A percentile compares a stretch with the other conserved stretches of the same genome.
phyloP scores from a whole-genome alignment of 1,139 yeast genomes.

The Debaryomyces sp. region DNA sequence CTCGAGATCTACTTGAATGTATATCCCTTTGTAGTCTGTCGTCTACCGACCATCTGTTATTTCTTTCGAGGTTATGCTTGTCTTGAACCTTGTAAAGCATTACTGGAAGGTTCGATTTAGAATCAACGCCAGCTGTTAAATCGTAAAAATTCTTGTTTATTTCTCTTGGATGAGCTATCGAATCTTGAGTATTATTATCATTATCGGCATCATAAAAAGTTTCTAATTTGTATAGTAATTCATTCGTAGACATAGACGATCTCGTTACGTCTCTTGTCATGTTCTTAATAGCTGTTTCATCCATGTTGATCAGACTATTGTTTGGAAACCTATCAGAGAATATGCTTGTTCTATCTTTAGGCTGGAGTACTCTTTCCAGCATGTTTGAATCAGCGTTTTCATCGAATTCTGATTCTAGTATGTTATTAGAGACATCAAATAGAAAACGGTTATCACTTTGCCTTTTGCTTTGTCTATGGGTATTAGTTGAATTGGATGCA shows the following conservation, averaged over 20 bases:
- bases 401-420: neutral
- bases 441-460: constrained; percentile 5
- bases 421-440: neutral
- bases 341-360: neutral
- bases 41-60: neutral
- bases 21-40: neutral
- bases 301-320: constrained; percentile 8
- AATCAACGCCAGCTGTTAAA: constrained; percentile 33
- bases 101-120: constrained; percentile 29
- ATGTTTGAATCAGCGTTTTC: neutral
- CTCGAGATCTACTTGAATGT: neutral
- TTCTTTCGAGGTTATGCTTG: neutral
- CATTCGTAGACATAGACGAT: constrained; percentile 39
- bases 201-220: constrained; percentile 12
- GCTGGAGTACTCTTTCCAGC: constrained; percentile 7
- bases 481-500: neutral
- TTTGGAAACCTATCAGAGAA: neutral
- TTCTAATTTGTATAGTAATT: constrained; percentile 34
- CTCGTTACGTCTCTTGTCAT: neutral
- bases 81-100: constrained; percentile 35
- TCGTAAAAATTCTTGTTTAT: constrained; percentile 5
- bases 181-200: neutral
- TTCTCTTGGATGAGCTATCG: neutral
- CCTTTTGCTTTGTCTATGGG: neutral
- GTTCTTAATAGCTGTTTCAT: constrained; percentile 9